Conservation (phyloP, 352 stramenopile genomes). For the Globisporangium paddicum region DNA sequence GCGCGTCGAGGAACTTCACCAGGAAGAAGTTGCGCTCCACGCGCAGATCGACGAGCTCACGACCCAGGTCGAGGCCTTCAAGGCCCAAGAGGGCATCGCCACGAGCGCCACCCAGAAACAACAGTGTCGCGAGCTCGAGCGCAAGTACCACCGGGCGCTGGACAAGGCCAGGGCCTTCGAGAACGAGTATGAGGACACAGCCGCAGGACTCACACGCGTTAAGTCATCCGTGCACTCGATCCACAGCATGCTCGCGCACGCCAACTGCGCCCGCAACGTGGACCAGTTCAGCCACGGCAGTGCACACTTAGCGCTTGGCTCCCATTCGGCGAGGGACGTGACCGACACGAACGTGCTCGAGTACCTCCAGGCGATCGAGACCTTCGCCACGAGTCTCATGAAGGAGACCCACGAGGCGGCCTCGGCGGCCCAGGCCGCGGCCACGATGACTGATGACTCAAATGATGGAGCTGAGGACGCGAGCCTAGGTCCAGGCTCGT, state of each 20-base stretch:
- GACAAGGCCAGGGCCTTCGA: constrained; percentile 46
- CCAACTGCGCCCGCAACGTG: constrained; percentile 37
- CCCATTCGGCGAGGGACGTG: constrained; percentile 36
- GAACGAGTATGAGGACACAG: constrained; percentile 49
- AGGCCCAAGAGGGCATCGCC: constrained; percentile 58
- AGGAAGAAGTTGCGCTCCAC: constrained; percentile 48
- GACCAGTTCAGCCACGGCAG: constrained; percentile 26
- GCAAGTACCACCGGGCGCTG: constrained; percentile 29
- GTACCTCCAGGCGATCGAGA: constrained; percentile 75
- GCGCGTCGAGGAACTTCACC: constrained; percentile 60
- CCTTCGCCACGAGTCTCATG: constrained; percentile 54
- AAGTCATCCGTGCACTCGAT: constrained; percentile 74
- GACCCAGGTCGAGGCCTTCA: constrained; percentile 54
- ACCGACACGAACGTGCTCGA: constrained; percentile 68
- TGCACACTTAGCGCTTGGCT: constrained; percentile 17
- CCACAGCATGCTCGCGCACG: constrained; percentile 59
- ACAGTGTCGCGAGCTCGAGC: constrained; percentile 35
- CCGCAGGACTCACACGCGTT: constrained; percentile 43
- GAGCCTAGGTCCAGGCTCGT: background rate
- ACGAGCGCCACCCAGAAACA: constrained; percentile 55
- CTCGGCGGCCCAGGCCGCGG: background rate
- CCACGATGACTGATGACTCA: background rate
- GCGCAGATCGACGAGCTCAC: constrained; percentile 43
- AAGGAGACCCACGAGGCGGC: constrained; percentile 33
- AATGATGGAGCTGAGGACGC: background rate